A percentile compares a stretch with the other conserved stretches of the same genome.
Evolutionary conservation across 495 filamentous ascomycete genomes (phyloP).

Genomic region (Aspergillus panamensis): DNA sequence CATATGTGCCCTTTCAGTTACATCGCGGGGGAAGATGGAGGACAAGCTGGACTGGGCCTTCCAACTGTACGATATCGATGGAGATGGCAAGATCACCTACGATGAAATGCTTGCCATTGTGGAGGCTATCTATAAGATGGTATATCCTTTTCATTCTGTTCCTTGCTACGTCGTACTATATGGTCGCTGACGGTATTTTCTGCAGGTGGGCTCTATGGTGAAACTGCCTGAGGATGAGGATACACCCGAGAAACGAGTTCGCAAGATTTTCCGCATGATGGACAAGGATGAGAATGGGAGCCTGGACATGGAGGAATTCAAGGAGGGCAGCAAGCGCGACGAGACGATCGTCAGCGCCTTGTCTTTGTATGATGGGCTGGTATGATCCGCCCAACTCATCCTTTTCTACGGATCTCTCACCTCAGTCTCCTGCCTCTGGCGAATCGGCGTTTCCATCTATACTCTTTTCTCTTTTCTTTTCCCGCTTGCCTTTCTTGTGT

Average conservation of each 20-base stretch:
- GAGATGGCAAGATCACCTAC: constrained; percentile 97
- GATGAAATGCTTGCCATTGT: constrained; percentile 99
- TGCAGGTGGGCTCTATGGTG: constrained; percentile 95
- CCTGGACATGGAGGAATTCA: constrained; percentile 93
- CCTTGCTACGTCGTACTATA: not conserved
- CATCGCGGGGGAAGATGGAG: constrained; percentile 96
- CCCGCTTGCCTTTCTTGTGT: not conserved
- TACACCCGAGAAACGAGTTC: constrained; percentile 95
- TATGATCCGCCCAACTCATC: constrained; percentile 45
- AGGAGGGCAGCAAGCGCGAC: constrained; percentile 96
- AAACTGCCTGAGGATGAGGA: constrained; percentile 98
- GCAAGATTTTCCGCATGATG: constrained; percentile 99
- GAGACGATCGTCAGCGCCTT: constrained; percentile 98
- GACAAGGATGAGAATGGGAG: constrained; percentile 98
- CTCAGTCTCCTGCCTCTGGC: not conserved
- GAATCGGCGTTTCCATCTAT: not conserved
- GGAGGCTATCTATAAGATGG: constrained; percentile 99
- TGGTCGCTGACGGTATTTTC: constrained; percentile 16
- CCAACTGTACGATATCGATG: constrained; percentile 98
- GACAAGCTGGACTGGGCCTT: constrained; percentile 99
- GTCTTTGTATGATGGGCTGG: constrained; percentile 92
- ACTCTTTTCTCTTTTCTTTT: not conserved
- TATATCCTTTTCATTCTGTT: constrained; percentile 34
- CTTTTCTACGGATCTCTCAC: not conserved
- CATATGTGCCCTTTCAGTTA: constrained; percentile 97